Evolutionary conservation across 495 filamentous ascomycete species (phyloP).

Genomic region (Penicillium malachiteum): DNA sequence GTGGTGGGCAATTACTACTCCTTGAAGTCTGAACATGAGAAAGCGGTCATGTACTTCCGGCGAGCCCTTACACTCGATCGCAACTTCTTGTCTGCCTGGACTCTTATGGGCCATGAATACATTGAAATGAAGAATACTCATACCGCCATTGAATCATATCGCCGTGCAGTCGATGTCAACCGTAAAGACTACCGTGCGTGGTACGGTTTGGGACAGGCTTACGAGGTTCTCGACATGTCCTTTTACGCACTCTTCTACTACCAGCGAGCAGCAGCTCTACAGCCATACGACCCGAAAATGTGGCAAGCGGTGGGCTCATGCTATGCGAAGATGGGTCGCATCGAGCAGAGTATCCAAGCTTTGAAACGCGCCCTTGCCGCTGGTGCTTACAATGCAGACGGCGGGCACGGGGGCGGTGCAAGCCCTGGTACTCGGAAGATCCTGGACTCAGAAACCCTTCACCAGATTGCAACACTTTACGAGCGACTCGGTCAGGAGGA

Average conservation of each 20-base stretch:
- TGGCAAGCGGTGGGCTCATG: constrained; percentile 95
- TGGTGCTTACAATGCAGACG: constrained; percentile 74
- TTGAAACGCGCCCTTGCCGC: constrained; percentile 87
- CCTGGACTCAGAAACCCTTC: constrained; percentile 85
- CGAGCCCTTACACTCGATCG: constrained; percentile 93
- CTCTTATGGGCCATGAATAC: constrained; percentile 98
- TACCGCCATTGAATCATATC: constrained; percentile 95
- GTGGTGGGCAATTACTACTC: constrained; percentile 98
- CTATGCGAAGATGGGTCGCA: constrained; percentile 79
- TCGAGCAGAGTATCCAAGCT: constrained; percentile 86
- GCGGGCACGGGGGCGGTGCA: constrained; percentile 23
- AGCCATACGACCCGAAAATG: constrained; percentile 95
- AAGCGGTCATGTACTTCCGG: constrained; percentile 96
- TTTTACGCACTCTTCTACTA: constrained; percentile 97
- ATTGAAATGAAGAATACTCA: constrained; percentile 99
- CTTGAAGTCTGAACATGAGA: constrained; percentile 89
- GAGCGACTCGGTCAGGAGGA: constrained; percentile 71
- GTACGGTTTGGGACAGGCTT: constrained; percentile 97
- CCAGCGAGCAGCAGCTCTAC: constrained; percentile 86
- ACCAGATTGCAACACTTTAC: constrained; percentile 87
- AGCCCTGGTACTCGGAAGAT: constrained; percentile 44
- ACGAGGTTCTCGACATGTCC: constrained; percentile 97
- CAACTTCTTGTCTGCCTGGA: constrained; percentile 92
- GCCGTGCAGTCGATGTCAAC: constrained; percentile 94
- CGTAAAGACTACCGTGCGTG: constrained; percentile 96